Base-by-base conservation (phyloP, 2,329 filamentous ascomycete species). In the Curvularia eragrostidis region DNA sequence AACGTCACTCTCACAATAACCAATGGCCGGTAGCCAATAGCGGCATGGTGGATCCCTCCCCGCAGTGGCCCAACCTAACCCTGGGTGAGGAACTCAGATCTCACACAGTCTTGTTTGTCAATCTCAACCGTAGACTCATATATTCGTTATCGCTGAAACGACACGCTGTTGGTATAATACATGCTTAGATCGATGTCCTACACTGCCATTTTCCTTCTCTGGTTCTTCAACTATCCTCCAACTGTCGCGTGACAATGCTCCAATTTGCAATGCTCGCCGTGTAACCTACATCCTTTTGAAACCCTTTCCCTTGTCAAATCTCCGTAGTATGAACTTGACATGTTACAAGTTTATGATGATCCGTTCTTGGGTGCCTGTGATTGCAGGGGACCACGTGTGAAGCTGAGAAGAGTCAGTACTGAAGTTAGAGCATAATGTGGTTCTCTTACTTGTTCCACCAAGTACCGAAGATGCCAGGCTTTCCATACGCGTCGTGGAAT, bases 401-500 rank as follows among this genome's bases (percentile, higher is more conserved):
- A 1, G 12, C 19, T 23, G 21, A 19, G 5, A 10, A 41, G 3
- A 12, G 5, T 47, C 13, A 47, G 43, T 32, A 34, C 12, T 15
- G 18, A 6, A 0, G 12, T 15, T 7, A 10, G 3, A 13, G 5
- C 10, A 21, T 3, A 2, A 10, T 6, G 5, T 10, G 8, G 10
- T 21, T 32, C 26, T 47, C 32, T 4, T 61, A 74, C 74, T 70
- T 75, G 51, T 76, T 75, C 75, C 75, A 77, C 66, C 71, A 63
- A 0, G 59, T 63, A 13, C 73, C 75, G 8, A 77, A 28, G 5
- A 76, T 53, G 3, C 74, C 72, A 7, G 69, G 59, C 58, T 74
- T 75, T 30, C 67, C 69, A 26, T 75, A 75, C 3, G 70, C 65
- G 41, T 77, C 75, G 19, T 74, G 69, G 2, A 74, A 50, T 30